A percentile compares a stretch with the other conserved stretches of the same genome.
Conservation (phyloP, 2,329 filamentous ascomycete genomes). For the Calonectria hongkongensis region DNA sequence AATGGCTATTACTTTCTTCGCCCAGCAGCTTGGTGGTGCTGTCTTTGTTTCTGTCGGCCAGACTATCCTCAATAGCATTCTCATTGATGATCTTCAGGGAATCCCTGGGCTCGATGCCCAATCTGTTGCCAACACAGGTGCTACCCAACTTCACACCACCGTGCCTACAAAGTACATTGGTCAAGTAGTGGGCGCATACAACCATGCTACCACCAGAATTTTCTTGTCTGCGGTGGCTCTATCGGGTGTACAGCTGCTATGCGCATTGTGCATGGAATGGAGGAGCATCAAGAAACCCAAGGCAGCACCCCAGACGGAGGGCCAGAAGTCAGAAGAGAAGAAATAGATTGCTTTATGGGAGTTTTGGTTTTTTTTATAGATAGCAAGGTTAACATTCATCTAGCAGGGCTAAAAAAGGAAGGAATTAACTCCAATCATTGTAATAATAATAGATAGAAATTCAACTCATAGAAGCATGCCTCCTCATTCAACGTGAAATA, state of each 20-base stretch:
- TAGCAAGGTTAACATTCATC: not conserved
- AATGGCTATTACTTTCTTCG: constrained; percentile 74
- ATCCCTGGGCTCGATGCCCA: constrained; percentile 66
- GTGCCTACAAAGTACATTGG: constrained; percentile 70
- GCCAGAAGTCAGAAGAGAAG: constrained; percentile 42
- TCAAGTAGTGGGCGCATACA: constrained; percentile 78
- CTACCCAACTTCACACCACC: constrained; percentile 75
- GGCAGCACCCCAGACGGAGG: constrained; percentile 24
- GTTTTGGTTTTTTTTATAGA: not conserved
- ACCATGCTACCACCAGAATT: constrained; percentile 76
- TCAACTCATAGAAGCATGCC: constrained; percentile 5
- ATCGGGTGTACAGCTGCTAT: constrained; percentile 73
- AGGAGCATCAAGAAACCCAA: constrained; percentile 76
- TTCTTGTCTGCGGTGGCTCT: constrained; percentile 78
- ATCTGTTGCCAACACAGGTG: constrained; percentile 68
- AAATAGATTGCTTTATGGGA: not conserved
- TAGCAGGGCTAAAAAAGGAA: not conserved
- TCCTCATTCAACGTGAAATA: not conserved
- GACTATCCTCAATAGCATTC: constrained; percentile 69
- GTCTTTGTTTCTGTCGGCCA: constrained; percentile 76
- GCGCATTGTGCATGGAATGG: constrained; percentile 78
- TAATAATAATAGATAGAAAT: constrained; percentile 29
- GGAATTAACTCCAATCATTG: constrained; percentile 19
- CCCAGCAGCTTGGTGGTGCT: constrained; percentile 75
- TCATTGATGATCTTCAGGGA: constrained; percentile 61